A percentile compares a stretch with the other conserved stretches of the same genome.
These are phyloP conservation scores for Ricinus communis DNA, from an alignment of 345 rosid genomes.

Conservation along the genomic window DNA sequence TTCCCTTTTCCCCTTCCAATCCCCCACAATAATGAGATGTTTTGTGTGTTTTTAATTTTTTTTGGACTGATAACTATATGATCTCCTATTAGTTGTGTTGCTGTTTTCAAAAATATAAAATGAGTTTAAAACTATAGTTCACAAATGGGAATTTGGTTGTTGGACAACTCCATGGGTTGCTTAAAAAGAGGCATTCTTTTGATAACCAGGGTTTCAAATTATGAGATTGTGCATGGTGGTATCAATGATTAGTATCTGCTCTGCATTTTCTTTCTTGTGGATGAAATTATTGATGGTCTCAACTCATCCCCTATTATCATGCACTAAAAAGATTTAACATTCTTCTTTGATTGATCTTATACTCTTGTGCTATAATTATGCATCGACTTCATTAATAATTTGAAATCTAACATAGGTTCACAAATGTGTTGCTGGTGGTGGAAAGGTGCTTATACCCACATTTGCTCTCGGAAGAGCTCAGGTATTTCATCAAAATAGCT, in stretches of 20 bases:
- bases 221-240: too few species aligned
- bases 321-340: too few species aligned
- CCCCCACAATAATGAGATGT: neutral
- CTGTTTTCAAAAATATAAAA: neutral
- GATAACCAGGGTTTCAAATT: too few species aligned
- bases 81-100: neutral
- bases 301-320: too few species aligned
- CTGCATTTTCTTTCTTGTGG: too few species aligned
- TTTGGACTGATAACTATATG: neutral
- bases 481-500: conserved; percentile 37
- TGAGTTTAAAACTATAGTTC: neutral
- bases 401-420: conserved; percentile 57
- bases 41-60: neutral
- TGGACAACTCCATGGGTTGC: too few species aligned
- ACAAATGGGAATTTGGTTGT: too few species aligned
- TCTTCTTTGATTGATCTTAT: too few species aligned
- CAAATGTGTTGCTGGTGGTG: conserved; percentile 84
- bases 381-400: neutral
- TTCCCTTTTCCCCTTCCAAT: neutral
- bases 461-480: conserved; percentile 99
- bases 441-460: conserved; percentile 94
- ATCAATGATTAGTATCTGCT: too few species aligned
- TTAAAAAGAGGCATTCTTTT: too few species aligned
- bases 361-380: too few species aligned
- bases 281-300: too few species aligned